phyloP scores from a whole-genome alignment of 2,329 filamentous ascomycete genomes.

The Fusarium papillatum region DNA sequence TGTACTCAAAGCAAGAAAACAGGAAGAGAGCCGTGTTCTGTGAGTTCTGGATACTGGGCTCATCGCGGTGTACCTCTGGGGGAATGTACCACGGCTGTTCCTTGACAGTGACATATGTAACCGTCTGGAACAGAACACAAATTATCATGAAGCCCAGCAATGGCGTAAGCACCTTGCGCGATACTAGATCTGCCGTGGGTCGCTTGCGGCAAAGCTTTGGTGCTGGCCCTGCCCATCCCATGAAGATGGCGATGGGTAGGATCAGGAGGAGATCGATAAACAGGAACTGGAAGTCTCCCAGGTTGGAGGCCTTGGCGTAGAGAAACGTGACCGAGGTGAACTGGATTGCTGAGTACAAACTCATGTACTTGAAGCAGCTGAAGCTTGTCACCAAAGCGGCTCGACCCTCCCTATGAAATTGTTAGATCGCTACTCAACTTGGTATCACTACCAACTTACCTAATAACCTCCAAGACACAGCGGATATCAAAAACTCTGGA shows the following conservation, averaged over 20 bases:
- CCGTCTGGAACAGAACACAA: slow-evolving; percentile 81
- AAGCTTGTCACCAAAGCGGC: slow-evolving; percentile 98
- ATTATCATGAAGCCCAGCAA: slow-evolving; percentile 90
- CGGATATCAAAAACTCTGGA: slow-evolving; percentile 96
- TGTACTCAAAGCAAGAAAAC: slow-evolving; percentile 94
- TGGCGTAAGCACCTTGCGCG: slow-evolving; percentile 90
- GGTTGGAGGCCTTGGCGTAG: slow-evolving; percentile 92
- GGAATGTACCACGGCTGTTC: slow-evolving; percentile 89
- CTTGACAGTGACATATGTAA: slow-evolving; percentile 81
- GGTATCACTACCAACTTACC: slow-evolving; percentile 58
- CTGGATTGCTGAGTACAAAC: slow-evolving; percentile 98
- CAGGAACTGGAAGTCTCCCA: slow-evolving; percentile 98
- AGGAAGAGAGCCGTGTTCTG: slow-evolving; percentile 95
- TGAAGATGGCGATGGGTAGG: slow-evolving; percentile 96
- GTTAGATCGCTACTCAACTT: slow-evolving; percentile 35
- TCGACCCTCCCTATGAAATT: slow-evolving; percentile 79
- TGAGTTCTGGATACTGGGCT: slow-evolving; percentile 90
- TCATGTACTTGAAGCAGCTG: slow-evolving; percentile 99
- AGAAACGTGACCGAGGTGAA: slow-evolving; percentile 98
- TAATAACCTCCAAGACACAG: slow-evolving; percentile 93
- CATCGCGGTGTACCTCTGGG: slow-evolving; percentile 80
- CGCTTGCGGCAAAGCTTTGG: slow-evolving; percentile 84
- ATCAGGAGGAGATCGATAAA: slow-evolving; percentile 96
- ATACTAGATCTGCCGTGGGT: slow-evolving; percentile 93
- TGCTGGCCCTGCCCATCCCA: slow-evolving; percentile 96